Evolutionary conservation across 1,284 basidiomycete genomes (phyloP).

Genomic region (Trichosporon asahii): DNA sequence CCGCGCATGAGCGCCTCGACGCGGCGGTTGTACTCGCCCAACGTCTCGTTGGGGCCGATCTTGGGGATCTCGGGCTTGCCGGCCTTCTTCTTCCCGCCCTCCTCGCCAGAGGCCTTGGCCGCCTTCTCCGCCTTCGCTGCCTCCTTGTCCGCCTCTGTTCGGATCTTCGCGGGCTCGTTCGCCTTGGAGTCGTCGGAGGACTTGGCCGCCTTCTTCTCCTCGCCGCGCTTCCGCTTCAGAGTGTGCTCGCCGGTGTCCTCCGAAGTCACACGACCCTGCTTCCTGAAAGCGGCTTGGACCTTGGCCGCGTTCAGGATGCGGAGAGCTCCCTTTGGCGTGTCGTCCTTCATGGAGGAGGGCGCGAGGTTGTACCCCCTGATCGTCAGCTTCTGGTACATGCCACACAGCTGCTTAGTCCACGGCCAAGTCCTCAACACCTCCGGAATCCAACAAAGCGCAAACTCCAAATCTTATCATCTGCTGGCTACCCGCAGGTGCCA

Average conservation of each 20-base stretch:
- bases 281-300: slow-evolving; percentile 40
- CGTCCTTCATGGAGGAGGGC: slow-evolving; percentile 37
- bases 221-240: slow-evolving; percentile 10
- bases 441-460: not conserved
- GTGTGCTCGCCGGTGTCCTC: slow-evolving; percentile 43
- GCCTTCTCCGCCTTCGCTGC: not conserved
- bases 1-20: slow-evolving; percentile 44
- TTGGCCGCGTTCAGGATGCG: slow-evolving; percentile 44
- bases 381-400: slow-evolving; percentile 15
- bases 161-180: not conserved
- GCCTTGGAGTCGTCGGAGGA: not conserved
- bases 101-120: not conserved
- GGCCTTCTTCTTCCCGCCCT: not conserved
- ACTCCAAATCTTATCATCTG: no score
- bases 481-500: no score
- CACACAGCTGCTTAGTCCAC: not conserved
- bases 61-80: slow-evolving; percentile 23
- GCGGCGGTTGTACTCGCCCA: slow-evolving; percentile 50
- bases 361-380: slow-evolving; percentile 44
- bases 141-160: not conserved
- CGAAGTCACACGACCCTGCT: slow-evolving; percentile 31
- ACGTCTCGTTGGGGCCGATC: slow-evolving; percentile 29
- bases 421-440: not conserved
- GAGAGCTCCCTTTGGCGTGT: slow-evolving; percentile 44
- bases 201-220: slow-evolving; percentile 1